A percentile compares a stretch with the other conserved stretches of the same genome.
phyloP scores from a whole-genome alignment of 2,329 filamentous ascomycete species.

The Kalaharituber pfeilii region DNA sequence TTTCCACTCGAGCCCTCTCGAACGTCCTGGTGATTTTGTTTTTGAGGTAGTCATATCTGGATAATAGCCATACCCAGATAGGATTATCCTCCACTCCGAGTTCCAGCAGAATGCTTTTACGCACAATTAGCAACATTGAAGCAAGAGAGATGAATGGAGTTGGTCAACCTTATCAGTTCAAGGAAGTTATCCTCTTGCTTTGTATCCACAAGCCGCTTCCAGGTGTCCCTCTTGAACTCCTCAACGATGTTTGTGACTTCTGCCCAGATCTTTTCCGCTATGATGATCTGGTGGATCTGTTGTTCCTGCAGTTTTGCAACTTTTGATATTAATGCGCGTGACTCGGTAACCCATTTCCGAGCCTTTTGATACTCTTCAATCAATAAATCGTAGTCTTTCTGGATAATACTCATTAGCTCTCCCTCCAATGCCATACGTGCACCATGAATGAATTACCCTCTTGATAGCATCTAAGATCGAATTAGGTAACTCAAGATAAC shows the following conservation, averaged over 20 bases:
- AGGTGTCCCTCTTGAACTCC: conserved; percentile 72
- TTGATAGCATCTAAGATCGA: conserved; percentile 70
- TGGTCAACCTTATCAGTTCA: conserved; percentile 52
- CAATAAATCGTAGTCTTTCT: conserved; percentile 68
- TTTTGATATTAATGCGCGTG: conserved; percentile 38
- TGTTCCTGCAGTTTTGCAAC: conserved; percentile 38
- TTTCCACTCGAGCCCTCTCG: conserved; percentile 76
- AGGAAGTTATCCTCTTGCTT: conserved; percentile 57
- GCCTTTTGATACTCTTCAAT: conserved; percentile 76
- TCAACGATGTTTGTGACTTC: conserved; percentile 81
- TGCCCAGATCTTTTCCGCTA: conserved; percentile 86
- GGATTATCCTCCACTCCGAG: conserved; percentile 89
- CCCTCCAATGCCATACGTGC: neutral
- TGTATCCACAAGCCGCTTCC: conserved; percentile 51
- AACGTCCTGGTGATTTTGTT: conserved; percentile 63
- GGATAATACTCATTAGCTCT: neutral
- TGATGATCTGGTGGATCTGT: conserved; percentile 69
- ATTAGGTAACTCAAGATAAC: conserved; percentile 64
- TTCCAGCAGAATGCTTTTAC: conserved; percentile 52
- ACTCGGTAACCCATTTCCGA: conserved; percentile 64
- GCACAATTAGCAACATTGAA: neutral
- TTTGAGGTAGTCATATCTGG: conserved; percentile 76
- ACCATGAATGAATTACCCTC: conserved; percentile 28
- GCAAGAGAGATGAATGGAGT: neutral
- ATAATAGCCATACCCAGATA: conserved; percentile 89